phyloP scores from a whole-genome alignment of 305 asterid species.

The Solanum hybrid region DNA sequence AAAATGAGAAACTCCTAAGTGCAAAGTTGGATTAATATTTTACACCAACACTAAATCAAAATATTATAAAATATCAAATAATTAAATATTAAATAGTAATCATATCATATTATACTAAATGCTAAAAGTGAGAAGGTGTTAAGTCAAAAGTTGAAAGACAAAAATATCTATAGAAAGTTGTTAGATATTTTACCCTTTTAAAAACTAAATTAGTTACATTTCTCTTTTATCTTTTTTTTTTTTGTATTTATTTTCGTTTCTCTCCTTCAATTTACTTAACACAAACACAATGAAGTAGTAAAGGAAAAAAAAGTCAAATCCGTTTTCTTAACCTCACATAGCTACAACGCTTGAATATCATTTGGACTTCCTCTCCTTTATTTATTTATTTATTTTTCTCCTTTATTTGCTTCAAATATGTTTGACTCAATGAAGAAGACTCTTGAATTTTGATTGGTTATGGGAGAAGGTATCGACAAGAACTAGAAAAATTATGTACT shows the following conservation, averaged over 20 bases:
- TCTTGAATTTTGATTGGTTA: not conserved
- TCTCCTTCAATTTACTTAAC: not conserved
- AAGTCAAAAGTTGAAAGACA: not conserved
- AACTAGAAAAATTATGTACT: not conserved
- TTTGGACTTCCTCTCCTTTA: not conserved
- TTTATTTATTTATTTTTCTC: not conserved
- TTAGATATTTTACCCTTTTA: not conserved
- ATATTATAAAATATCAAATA: not conserved
- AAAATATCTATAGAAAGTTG: not conserved
- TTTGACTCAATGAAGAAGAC: not conserved
- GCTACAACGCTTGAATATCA: not conserved
- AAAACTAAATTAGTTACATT: not conserved
- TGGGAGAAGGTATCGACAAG: not conserved
- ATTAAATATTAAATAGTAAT: not conserved
- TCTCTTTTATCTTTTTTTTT: not conserved
- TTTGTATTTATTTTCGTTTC: not conserved
- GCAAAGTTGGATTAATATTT: not conserved
- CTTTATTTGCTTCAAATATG: not conserved
- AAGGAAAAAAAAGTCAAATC: not conserved
- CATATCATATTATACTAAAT: not conserved
- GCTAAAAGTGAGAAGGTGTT: not conserved
- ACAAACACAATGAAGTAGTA: not conserved
- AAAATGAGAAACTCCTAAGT: not conserved
- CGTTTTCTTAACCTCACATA: not conserved
- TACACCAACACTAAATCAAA: not conserved